Conservation (phyloP, 2,329 filamentous ascomycete species). For the Aspergillus brunneoviolaceus region DNA sequence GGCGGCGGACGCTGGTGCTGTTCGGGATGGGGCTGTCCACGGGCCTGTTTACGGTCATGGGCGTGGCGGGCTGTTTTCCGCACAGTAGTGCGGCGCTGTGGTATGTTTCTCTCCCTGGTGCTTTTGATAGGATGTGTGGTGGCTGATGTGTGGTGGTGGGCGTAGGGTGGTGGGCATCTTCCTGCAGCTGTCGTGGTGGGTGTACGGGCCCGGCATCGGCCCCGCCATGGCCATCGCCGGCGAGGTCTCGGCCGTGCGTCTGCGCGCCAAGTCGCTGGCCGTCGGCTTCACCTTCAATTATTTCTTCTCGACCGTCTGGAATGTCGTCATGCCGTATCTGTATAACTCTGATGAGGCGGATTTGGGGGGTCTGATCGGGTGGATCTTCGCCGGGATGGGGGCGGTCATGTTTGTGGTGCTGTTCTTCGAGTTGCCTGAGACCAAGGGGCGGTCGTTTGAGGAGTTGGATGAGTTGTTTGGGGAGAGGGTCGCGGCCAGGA, state of each 20-base stretch:
- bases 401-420: not conserved
- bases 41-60: not conserved
- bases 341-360: conserved; percentile 9
- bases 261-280: conserved; percentile 6
- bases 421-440: conserved; percentile 9
- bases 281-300: conserved; percentile 4
- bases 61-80: conserved; percentile 1
- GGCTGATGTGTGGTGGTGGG: not conserved
- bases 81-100: not conserved
- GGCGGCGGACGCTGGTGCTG: not conserved
- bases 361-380: conserved; percentile 10
- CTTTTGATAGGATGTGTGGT: no score
- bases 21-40: conserved; percentile 1
- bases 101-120: not conserved
- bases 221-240: conserved; percentile 6
- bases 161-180: conserved; percentile 3
- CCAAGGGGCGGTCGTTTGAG: conserved; percentile 14
- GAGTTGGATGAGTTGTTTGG: conserved; percentile 20
- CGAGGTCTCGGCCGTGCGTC: conserved; percentile 1
- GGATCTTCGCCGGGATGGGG: conserved; percentile 2
- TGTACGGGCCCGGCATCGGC: conserved; percentile 6
- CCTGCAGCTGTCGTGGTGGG: conserved; percentile 7
- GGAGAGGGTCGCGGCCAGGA: conserved; percentile 6
- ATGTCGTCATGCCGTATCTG: conserved; percentile 11
- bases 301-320: conserved; percentile 7